Base-by-base conservation (phyloP, 2,329 filamentous ascomycete genomes). In the Stenocarpella maydis region DNA sequence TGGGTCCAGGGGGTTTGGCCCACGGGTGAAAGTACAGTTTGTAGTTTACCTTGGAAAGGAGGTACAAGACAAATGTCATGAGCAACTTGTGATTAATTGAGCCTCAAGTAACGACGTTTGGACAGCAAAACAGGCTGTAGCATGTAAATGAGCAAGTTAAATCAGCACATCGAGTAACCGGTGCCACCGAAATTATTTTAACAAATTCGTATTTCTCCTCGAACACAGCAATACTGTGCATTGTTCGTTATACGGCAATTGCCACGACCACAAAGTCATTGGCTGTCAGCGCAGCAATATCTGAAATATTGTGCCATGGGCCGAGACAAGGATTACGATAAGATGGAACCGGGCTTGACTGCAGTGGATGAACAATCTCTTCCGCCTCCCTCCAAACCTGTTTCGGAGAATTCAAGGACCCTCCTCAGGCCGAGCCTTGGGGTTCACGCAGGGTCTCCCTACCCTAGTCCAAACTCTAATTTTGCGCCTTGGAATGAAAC, bases 241-340 rank as follows among this genome's bases (percentile, higher is more conserved):
- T 58, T 69, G 34, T 47, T 60, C 65, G 69, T 69, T 63, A 71
- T 64, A 67, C 67, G 47, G 64, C 61, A 53, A 28, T 53, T 64
- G 37, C 69, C 45, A 71, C 58, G 24, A 34, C 39, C 63, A 67
- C 37, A 47, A 55, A 58, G 52, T 37, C 64, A 67, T 67, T 67
- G 52, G 64, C 28, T 52, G 53, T 49, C n/a, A 37, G 31, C 14
- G 14, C 45, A 53, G 24, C 43, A 31, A 54, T 39, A 53, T 69
- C 63, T 69, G 37, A 47, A 47, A 37, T 47, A 54, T 47, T 47
- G 21, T 54, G 39, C 50, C 53, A 55, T 63, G 49, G 67, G 31
- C 31, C n/a, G 17, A 24, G 49, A 47, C 66, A 61, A 69, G 69
- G 69, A 61, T 71, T 15, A 49, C 66, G 66, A 69, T 69, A 69